Conservation (phyloP, 2,329 filamentous ascomycete genomes). For the Magnaporthiopsis incrustans region DNA sequence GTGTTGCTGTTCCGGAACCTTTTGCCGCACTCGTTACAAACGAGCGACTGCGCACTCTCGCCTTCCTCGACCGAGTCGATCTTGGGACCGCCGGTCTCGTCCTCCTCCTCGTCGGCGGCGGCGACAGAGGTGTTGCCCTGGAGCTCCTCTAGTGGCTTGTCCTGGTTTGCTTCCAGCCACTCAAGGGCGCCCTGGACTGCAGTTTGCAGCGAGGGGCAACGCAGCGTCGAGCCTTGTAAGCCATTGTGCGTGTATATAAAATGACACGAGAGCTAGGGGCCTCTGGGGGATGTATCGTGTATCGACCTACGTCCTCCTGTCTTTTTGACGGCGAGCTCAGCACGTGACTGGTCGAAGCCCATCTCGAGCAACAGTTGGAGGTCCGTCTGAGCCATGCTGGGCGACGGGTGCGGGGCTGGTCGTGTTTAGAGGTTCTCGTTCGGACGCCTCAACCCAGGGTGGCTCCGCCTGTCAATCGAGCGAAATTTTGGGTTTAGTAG, state of each 20-base stretch:
- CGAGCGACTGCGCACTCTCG: slow-evolving; percentile 67
- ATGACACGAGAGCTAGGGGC: too few species aligned
- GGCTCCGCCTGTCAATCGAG: background rate
- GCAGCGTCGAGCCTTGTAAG: background rate
- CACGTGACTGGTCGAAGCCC: slow-evolving; percentile 77
- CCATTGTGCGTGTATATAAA: background rate
- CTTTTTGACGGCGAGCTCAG: slow-evolving; percentile 77
- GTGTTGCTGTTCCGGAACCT: slow-evolving; percentile 74
- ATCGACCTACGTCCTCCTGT: slow-evolving; percentile 61
- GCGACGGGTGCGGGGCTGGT: background rate
- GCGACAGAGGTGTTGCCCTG: slow-evolving; percentile 33
- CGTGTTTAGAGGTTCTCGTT: background rate
- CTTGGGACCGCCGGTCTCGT: slow-evolving; percentile 39
- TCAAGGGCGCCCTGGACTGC: slow-evolving; percentile 81
- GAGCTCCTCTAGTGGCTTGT: slow-evolving; percentile 79
- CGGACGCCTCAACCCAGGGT: background rate
- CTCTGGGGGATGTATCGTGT: background rate
- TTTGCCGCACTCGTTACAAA: slow-evolving; percentile 94
- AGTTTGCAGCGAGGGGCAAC: slow-evolving; percentile 9
- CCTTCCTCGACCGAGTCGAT: slow-evolving; percentile 60
- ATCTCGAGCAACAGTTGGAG: slow-evolving; percentile 57
- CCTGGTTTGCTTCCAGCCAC: slow-evolving; percentile 89
- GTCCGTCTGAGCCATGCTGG: slow-evolving; percentile 49
- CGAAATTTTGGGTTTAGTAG: background rate
- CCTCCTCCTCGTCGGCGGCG: slow-evolving; percentile 26